phyloP scores from a whole-genome alignment of 176 grass and related monocot genomes.

The Echinochloa phyllopogon region DNA sequence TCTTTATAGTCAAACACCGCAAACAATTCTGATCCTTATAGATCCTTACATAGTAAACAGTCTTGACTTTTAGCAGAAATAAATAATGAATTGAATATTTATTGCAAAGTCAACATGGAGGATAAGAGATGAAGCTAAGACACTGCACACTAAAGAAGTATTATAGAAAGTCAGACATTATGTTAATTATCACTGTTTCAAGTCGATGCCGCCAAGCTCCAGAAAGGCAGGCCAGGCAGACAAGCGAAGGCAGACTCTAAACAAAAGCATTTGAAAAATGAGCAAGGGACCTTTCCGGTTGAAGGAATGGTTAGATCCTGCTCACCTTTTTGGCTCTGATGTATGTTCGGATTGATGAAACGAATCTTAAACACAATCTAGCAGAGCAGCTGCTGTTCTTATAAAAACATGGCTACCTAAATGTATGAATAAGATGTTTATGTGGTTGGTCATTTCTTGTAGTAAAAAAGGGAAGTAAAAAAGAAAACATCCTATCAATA shows the following conservation, averaged over 20 bases:
- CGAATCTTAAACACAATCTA: constrained; percentile 17
- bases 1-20: too few species aligned
- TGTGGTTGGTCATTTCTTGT: not conserved
- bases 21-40: too few species aligned
- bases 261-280: constrained; percentile 27
- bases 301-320: not conserved
- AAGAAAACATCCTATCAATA: not conserved
- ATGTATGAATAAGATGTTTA: not conserved
- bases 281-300: not conserved
- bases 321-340: not conserved
- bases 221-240: constrained; percentile 1
- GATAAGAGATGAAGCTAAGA: not conserved
- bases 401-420: not conserved
- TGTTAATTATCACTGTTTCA: not conserved
- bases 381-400: not conserved
- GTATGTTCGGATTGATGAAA: not conserved
- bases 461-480: not conserved
- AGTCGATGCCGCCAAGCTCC: not conserved
- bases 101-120: constrained; percentile 6
- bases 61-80: not conserved
- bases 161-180: not conserved
- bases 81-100: not conserved
- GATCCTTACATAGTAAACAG: not conserved
- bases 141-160: not conserved
- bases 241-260: constrained; percentile 33